Evolutionary conservation across 495 filamentous ascomycete genomes (phyloP).

Genomic region (Evernia prunastri): DNA sequence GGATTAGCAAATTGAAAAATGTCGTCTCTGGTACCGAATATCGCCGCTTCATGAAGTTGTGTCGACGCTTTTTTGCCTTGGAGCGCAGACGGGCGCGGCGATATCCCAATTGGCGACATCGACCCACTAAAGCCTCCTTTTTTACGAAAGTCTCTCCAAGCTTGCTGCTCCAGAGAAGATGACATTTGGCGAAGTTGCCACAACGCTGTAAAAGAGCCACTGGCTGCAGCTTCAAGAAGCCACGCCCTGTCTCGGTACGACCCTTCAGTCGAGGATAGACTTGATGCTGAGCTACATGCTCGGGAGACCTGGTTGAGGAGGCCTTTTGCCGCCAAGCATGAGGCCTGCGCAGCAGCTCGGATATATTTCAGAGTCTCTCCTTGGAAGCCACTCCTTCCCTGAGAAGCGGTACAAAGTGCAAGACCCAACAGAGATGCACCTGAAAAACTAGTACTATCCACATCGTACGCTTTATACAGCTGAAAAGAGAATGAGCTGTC

Average conservation of each 20-base stretch:
- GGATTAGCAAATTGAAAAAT: conserved; percentile 16
- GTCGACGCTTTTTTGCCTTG: not conserved
- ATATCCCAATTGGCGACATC: conserved; percentile 12
- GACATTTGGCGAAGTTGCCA: conserved; percentile 1
- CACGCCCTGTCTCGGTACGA: not conserved
- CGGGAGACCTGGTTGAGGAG: not conserved
- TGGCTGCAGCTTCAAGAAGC: not conserved
- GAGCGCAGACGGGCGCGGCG: not conserved
- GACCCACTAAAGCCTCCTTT: conserved; percentile 25
- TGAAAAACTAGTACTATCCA: not conserved
- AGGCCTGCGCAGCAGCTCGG: not conserved
- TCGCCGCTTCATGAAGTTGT: conserved; percentile 29
- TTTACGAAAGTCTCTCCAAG: conserved; percentile 21
- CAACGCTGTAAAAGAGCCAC: conserved; percentile 1
- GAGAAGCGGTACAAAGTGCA: not conserved
- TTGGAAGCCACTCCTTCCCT: not conserved
- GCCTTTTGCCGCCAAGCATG: not conserved
- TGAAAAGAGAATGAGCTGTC: not conserved
- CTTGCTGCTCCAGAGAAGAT: conserved; percentile 15
- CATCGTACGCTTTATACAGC: not conserved
- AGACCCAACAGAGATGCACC: not conserved
- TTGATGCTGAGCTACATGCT: not conserved
- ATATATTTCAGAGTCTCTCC: not conserved
- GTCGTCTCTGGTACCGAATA: conserved; percentile 18
- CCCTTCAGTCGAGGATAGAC: not conserved